phyloP scores from a whole-genome alignment of 306 rosid species.

The Prosopis cineraria region DNA sequence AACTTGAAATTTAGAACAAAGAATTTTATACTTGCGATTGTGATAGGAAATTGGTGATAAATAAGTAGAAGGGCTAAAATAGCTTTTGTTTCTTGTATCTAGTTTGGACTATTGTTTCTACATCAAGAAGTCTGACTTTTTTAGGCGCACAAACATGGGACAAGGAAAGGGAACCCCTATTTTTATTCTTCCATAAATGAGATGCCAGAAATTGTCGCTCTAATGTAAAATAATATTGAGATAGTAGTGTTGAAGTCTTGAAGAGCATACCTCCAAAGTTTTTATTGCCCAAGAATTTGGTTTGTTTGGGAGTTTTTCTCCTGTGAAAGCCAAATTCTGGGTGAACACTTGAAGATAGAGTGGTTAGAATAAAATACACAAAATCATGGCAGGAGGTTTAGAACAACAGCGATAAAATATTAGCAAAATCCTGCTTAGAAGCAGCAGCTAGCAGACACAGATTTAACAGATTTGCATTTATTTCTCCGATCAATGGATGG shows the following conservation, averaged over 20 bases:
- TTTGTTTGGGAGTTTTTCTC: neutral
- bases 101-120: neutral
- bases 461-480: neutral
- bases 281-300: neutral
- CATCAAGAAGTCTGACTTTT: neutral
- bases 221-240: neutral
- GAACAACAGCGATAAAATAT: neutral
- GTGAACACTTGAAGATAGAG: neutral
- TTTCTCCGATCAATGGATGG: neutral
- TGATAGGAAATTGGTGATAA: neutral
- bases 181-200: neutral
- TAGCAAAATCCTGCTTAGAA: neutral
- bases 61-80: neutral
- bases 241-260: neutral
- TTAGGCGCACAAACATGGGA: neutral
- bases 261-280: neutral
- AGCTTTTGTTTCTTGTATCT: neutral
- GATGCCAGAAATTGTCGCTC: neutral
- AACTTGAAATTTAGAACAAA: no score
- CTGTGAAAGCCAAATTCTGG: neutral
- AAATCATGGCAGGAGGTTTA: neutral
- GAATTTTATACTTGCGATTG: no score
- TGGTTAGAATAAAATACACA: neutral
- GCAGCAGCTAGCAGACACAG: neutral
- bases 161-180: neutral